These are phyloP conservation scores for Penicillium sp. DNA, from an alignment of 2,329 filamentous ascomycete species.

Conservation along the genomic window DNA sequence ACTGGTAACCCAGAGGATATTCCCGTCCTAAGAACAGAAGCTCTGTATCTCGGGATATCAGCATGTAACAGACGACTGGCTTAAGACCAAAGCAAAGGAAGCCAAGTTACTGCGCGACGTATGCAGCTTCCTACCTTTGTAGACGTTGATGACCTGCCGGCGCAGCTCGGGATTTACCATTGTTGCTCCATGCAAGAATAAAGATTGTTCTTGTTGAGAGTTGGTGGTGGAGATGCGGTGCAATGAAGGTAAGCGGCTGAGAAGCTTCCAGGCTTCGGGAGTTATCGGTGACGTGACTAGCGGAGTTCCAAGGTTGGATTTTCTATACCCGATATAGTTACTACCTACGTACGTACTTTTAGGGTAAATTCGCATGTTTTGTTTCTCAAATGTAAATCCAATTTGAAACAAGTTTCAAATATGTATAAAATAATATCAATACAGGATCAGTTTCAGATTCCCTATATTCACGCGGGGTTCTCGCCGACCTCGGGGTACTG, in stretches of 20 bases:
- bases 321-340: not conserved
- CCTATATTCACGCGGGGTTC: conserved; percentile 12
- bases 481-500: conserved; percentile 8
- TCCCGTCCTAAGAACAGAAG: conserved; percentile 74
- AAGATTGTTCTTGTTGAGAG: not conserved
- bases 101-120: not conserved
- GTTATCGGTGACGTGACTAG: conserved; percentile 18
- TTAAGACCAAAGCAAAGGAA: not conserved
- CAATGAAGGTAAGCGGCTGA: conserved; percentile 2
- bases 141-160: conserved; percentile 70
- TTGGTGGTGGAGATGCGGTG: not conserved
- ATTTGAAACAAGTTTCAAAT: not conserved
- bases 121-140: conserved; percentile 60
- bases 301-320: not conserved
- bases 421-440: too few relatives aligned
- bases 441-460: not conserved
- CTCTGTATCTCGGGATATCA: conserved; percentile 45
- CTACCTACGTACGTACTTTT: not conserved
- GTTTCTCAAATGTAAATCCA: too few relatives aligned
- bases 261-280: conserved; percentile 12
- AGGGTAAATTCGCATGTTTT: not conserved
- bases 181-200: conserved; percentile 7
- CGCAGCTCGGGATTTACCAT: conserved; percentile 54
- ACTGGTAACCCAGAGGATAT: conserved; percentile 75
- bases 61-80: not conserved